Base-by-base conservation (phyloP, 2,329 filamentous ascomycete species). In the Cladorrhinum sp. region DNA sequence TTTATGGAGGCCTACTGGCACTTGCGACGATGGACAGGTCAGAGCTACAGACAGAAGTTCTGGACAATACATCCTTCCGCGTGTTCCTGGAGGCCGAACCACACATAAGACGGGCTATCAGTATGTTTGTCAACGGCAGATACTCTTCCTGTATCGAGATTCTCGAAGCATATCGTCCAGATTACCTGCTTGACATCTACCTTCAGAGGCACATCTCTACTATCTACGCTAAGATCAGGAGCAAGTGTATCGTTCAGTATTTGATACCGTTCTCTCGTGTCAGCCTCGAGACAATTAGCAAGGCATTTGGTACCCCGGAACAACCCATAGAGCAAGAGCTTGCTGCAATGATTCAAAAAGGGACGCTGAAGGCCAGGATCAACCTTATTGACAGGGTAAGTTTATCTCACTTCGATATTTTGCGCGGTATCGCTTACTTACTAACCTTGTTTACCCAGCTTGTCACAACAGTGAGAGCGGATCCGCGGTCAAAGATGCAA, bases 211-310 rank as follows among this genome's bases (percentile, higher is more conserved):
- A 96, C 65, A 79, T 97, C 18, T 71, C 81, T 38, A 76, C 78
- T 1, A 79, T 99, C 20, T 95, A 93, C 76, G 79, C 82, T 10
- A 78, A 80, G 52, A 92, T 99, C 67, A 86, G 95, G 61, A 90
- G 84, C 69, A 97, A 97, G 78, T 93, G 93, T 69, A 97, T 99
- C 61, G 85, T 93, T 23, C 91, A 96, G 71, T 98, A 97, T 76
- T 89, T 96, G 68, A 82, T 91, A 23, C 93, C 95, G 0, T 99
- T 96, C 74, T 96, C 89, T 48, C 88, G 88, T 66, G 92, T 97
- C 63, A 93, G 90, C 0, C 79, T 98, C 3, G 82, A 88, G 20
- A 92, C 86, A 62, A 85, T 99, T 79, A 86, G 90, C 8, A 79
- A 83, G 36, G 88, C 91, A 1, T 98, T 99, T 73, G 86, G 85